Base-by-base conservation (phyloP, 2,329 filamentous ascomycete genomes). In the Fusarium poae region DNA sequence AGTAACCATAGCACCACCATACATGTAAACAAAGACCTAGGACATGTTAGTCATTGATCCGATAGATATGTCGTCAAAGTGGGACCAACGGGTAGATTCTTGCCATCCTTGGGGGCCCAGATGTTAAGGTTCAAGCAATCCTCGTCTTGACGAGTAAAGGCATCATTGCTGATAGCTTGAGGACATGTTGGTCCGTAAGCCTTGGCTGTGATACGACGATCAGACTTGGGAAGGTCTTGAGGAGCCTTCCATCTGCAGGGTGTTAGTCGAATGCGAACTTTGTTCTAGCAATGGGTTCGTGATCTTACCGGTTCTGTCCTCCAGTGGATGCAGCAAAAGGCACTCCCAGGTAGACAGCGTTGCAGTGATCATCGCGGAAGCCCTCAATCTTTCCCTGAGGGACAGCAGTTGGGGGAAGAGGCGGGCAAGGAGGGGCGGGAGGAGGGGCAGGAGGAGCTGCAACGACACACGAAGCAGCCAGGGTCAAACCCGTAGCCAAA, bases 71-170 rank as follows among this genome's bases (percentile, higher is more conserved):
- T 9, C 8, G 5, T 13, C 7, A 34, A 27, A 27, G 15, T 30
- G 32, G 8, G 11, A 68, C 74, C 59, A 18, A 75, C 77, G n/a
- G 77, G 76, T 11, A 77, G 62, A 32, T 74, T 63, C 21, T 74
- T 64, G 6, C 67, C 74, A 16, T 18, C 2, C 6, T 39, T 50
- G 13, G 72, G 74, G 1, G 74, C 73, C 79, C 79, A 80, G 54
- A 80, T 73, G 68, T 80, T 80, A 21, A 83, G 71, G 67, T 79
- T 83, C 68, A 84, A 62, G 53, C 82, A 84, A 29, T 84, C 80
- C 62, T 80, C 79, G 46, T 72, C 75, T 45, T 75, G 73, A 11
- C 60, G 70, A 23, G 56, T 58, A n/a, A 63, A 73, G 5, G 46
- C 35, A 57, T 39, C 37, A 35, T 48, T 60, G 20, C 53, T 57